Evolutionary conservation across 306 rosid species (phyloP).

Genomic region (Casuarina glauca): DNA sequence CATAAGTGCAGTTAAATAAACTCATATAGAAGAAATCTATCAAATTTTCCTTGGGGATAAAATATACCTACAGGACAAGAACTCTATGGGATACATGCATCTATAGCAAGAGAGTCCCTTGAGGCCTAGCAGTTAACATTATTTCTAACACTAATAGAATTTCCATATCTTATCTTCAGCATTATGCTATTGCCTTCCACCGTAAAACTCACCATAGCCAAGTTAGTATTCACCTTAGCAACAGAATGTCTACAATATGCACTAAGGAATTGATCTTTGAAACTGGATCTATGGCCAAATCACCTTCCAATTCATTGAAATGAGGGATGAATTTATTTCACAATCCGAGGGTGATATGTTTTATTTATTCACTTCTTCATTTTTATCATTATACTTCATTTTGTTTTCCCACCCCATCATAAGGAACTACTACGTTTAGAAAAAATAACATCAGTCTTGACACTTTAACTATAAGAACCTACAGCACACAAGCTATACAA

Average conservation of each 20-base stretch:
- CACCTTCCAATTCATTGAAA: too few relatives aligned
- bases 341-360: neutral
- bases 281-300: neutral
- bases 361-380: neutral
- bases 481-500: neutral
- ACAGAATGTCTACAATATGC: neutral
- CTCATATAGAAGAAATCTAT: neutral
- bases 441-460: neutral
- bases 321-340: too few relatives aligned
- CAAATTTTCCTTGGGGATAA: neutral
- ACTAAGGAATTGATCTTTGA: neutral
- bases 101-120: neutral
- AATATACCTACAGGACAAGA: conserved; percentile 12
- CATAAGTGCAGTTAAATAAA: neutral
- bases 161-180: neutral
- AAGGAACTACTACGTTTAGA: too few relatives aligned
- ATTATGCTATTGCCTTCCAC: neutral
- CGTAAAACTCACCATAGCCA: neutral
- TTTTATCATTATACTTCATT: neutral
- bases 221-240: neutral
- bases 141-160: neutral
- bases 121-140: neutral
- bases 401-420: neutral
- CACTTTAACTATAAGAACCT: neutral
- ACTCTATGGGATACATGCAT: neutral